Base-by-base conservation (phyloP, 768 basidiomycete species). In the Trametes cingulata region DNA sequence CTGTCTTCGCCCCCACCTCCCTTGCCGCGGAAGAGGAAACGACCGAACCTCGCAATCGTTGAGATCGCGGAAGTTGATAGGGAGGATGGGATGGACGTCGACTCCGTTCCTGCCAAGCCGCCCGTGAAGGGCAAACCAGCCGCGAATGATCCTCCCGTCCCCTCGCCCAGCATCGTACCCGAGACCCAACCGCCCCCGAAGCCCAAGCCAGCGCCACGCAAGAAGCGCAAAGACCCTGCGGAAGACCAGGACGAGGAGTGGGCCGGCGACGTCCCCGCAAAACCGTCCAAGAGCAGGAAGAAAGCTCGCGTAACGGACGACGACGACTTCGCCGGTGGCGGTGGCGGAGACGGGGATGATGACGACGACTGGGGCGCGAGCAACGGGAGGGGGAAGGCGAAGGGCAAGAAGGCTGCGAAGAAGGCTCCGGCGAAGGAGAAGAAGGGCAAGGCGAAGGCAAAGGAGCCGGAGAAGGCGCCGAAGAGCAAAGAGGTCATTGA, bases 231-330 rank as follows among this genome's bases (percentile, higher is more conserved):
- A 56, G 58, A 51, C n/a, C 45, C 37, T 5, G 24, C 15, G 10
- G 63, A 64, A 1, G 68, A 63, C 24, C 46, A 57, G 24, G 64
- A 65, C 36, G 62, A 61, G 22, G 62, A 60, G 15, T 63, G 53
- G 61, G 58, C 35, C 37, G 65, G 52, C 39, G 60, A 64, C 47
- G 43, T 35, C 19, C 33, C 27, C 19, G 49, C 56, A 45, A 52
- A 61, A 20, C 58, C 62, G 58, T 36, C 67, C 15, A 69, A 66
- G 62, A 29, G 61, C 19, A 65, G 60, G 37, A 63, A 67, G 65
- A 66, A 66, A 49, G 39, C 63, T 3, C 35, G 56, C 22, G 52
- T 49, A 17, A 64, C 67, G 20, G 73, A 69, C 51, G 61, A 68
- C 57, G 61, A 64, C 35, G 67, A 71, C n/a, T 50, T 52, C 2